These are phyloP conservation scores for Osmozyma mogii DNA, from an alignment of 805 yeast species.

Conservation along the genomic window DNA sequence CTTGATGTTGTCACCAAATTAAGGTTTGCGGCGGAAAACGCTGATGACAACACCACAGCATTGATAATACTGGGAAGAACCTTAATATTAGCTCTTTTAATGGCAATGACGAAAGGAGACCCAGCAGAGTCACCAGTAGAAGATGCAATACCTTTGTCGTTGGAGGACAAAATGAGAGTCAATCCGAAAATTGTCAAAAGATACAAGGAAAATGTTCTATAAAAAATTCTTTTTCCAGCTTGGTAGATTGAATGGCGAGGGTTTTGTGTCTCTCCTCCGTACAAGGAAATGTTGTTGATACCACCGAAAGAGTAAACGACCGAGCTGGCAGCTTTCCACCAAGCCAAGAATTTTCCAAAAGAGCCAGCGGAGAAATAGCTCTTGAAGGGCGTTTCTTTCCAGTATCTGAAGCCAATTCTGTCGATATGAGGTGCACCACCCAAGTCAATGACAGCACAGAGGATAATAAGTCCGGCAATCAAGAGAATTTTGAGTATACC, in stretches of 20 bases:
- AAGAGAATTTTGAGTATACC: slow-evolving; percentile 10
- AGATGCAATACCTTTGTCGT: slow-evolving; percentile 18
- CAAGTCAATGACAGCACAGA: background rate
- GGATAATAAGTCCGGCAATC: background rate
- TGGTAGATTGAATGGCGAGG: slow-evolving; percentile 25
- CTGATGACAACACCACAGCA: slow-evolving; percentile 32
- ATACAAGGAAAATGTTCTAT: slow-evolving; percentile 23
- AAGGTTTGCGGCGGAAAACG: slow-evolving; percentile 31
- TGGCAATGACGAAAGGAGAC: slow-evolving; percentile 37
- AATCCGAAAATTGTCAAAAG: slow-evolving; percentile 22
- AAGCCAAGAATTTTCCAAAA: slow-evolving; percentile 18
- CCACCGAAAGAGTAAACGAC: slow-evolving; percentile 33
- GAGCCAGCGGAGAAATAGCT: slow-evolving; percentile 13
- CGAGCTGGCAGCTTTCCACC: slow-evolving; percentile 26
- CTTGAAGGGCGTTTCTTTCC: slow-evolving; percentile 18
- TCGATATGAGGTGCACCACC: slow-evolving; percentile 1
- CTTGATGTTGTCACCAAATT: slow-evolving; percentile 22
- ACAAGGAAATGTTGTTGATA: slow-evolving; percentile 16
- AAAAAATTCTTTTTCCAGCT: slow-evolving; percentile 23
- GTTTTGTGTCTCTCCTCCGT: slow-evolving; percentile 25
- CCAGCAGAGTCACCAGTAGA: slow-evolving; percentile 23
- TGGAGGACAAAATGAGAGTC: slow-evolving; percentile 25
- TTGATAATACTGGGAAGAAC: slow-evolving; percentile 31
- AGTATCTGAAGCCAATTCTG: slow-evolving; percentile 1
- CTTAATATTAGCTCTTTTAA: slow-evolving; percentile 23